These are phyloP conservation scores for Thermothielavioides terrestris DNA, from an alignment of 495 filamentous ascomycete genomes.

Conservation along the genomic window DNA sequence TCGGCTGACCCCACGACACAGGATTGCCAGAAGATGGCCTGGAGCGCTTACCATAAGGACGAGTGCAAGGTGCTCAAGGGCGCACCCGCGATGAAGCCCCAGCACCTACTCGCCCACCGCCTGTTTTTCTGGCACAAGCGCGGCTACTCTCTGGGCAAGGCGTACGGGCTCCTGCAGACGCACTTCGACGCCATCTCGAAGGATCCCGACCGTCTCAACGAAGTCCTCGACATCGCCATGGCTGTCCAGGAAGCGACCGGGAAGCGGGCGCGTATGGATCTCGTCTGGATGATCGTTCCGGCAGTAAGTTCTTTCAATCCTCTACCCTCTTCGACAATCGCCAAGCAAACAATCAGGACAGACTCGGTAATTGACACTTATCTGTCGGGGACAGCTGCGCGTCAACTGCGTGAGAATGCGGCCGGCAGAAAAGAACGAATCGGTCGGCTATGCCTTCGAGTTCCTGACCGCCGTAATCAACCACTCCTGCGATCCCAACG, in stretches of 20 bases:
- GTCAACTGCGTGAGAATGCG: conserved; percentile 15
- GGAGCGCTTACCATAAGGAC: conserved; percentile 17
- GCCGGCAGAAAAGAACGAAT: conserved; percentile 33
- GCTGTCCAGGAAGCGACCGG: conserved; percentile 4
- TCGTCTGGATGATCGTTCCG: conserved; percentile 17
- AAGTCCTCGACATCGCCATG: conserved; percentile 11
- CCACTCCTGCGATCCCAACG: conserved; percentile 64
- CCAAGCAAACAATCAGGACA: too few relatives aligned
- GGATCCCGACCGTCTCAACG: not conserved
- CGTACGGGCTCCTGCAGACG: conserved; percentile 10
- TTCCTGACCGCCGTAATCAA: conserved; percentile 51
- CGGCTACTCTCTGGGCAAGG: conserved; percentile 5
- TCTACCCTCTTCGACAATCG: too few relatives aligned
- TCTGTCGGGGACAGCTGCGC: conserved; percentile 7
- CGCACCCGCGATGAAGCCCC: conserved; percentile 6
- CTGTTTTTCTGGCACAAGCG: conserved; percentile 10
- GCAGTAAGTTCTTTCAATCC: conserved; percentile 6
- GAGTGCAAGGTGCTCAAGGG: conserved; percentile 18
- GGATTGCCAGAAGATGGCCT: conserved; percentile 20
- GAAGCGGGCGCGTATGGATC: conserved; percentile 2
- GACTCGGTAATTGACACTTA: not conserved
- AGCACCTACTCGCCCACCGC: conserved; percentile 11
- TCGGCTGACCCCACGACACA: not conserved
- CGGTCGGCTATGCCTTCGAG: conserved; percentile 55
- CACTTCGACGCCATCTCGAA: conserved; percentile 13